Evolutionary conservation across 2,329 filamentous ascomycete genomes (phyloP), one percentile per base, ranked within the genome.

Genomic region (Coniochaeta sp.): DNA sequence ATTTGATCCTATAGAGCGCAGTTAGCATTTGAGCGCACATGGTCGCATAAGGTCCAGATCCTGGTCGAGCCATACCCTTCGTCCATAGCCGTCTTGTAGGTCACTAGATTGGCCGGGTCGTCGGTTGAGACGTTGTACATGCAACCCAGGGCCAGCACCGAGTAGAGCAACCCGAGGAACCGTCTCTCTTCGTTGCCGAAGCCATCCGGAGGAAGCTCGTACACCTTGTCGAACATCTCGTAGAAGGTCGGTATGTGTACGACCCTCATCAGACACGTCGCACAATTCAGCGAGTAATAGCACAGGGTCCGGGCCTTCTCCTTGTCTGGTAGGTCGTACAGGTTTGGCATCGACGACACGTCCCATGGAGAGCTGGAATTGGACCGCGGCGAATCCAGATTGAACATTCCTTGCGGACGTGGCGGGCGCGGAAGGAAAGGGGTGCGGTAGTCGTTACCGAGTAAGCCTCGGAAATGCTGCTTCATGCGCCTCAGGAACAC

Each of bases 401-500:
- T 81, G 63, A 73, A 76, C 65, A 81, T 76, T 72, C 77, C 81
- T 50, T 71, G 76, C 24, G 78, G 75, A 57, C 77, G 75, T 22
- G 81, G 79, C 16, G 79, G 71, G 63, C 79, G 72, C 58, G 82
- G 78, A 62, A 88, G 74, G 70, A 88, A 85, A 19, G 86, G 80
- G 62, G 84, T 74, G 67, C 83, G 79, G 63, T 82, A 79, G 55
- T 86, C 82, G 44, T 84, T 82, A 22, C 88, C 88, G 55, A 95
- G 81, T 64, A 95, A 79, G 62, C 88, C 86, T 52, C 90, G 89
- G 65, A 97, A 90, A 69, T 96, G 89, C 68, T 96, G 90, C 68
- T 91, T 89, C 82, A 99, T 88, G 59, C 90, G 87, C 64, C 86
- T 85, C 66, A 97, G 82, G 72, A 97, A 99, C 63, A 93, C 91